Evolutionary conservation across 139 green algal genomes (phyloP).

Genomic region (Raphidocelis subcapitata): DNA sequence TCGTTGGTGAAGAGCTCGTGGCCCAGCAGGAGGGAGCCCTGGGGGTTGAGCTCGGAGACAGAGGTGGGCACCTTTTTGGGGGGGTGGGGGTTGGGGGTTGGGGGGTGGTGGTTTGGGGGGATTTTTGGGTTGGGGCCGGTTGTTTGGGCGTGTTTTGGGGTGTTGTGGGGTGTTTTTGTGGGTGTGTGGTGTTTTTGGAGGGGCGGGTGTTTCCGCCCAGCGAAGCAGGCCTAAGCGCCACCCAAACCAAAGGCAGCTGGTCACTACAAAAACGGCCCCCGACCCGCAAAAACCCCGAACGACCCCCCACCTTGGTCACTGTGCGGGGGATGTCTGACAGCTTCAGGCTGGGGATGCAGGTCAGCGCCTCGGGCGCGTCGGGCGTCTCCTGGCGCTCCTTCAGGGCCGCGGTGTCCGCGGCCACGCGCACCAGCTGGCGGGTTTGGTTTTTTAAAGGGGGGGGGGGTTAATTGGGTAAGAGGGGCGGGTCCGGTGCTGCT

Average conservation of each 20-base stretch:
- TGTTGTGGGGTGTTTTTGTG: too few species aligned
- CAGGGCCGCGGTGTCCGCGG: conserved; percentile 75
- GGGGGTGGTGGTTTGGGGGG: too few species aligned
- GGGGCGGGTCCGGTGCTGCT: not conserved
- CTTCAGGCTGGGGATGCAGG: conserved; percentile 86
- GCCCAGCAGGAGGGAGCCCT: conserved; percentile 75
- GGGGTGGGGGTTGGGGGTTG: conserved; percentile 7
- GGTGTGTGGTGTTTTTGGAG: too few species aligned
- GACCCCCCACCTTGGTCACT: conserved; percentile 55
- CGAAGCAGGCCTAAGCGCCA: too few species aligned
- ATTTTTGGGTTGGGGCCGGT: too few species aligned
- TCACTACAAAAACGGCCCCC: too few species aligned
- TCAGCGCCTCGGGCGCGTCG: conserved; percentile 85
- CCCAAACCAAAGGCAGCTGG: too few species aligned
- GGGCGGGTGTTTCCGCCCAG: too few species aligned
- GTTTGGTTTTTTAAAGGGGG: not conserved
- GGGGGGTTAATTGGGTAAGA: not conserved
- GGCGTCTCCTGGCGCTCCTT: conserved; percentile 95
- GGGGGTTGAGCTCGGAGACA: conserved; percentile 30
- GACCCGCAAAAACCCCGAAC: too few species aligned
- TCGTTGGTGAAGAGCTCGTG: conserved; percentile 99
- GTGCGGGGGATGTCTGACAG: conserved; percentile 89
- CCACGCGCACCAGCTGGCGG: conserved; percentile 48
- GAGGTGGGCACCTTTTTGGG: conserved; percentile 81
- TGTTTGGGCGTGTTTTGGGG: too few species aligned